A percentile compares a stretch with the other conserved stretches of the same genome.
Evolutionary conservation across 2,329 filamentous ascomycete genomes (phyloP).

Genomic region (Fusarium pseudocircinatum): DNA sequence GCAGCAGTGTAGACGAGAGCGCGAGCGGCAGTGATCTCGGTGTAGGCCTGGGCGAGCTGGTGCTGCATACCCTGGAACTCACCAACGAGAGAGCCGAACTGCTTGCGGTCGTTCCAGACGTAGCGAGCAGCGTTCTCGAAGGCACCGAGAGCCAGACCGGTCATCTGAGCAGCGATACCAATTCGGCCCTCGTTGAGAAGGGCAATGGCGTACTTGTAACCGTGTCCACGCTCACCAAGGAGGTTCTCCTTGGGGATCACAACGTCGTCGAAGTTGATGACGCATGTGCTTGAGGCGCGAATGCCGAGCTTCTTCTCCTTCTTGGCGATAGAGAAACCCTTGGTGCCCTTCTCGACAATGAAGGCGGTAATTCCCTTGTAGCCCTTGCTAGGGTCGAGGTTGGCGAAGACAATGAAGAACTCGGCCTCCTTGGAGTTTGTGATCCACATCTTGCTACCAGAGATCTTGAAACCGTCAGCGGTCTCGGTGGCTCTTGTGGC

Average conservation of each 20-base stretch:
- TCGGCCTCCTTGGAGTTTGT: conserved; percentile 95
- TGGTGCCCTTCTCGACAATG: conserved; percentile 87
- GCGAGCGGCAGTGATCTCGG: conserved; percentile 90
- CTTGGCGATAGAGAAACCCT: conserved; percentile 95
- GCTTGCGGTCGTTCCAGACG: conserved; percentile 97
- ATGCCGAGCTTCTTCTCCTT: conserved; percentile 99
- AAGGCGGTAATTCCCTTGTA: conserved; percentile 99
- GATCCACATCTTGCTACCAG: conserved; percentile 99
- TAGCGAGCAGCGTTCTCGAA: conserved; percentile 95
- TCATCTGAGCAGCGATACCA: conserved; percentile 99
- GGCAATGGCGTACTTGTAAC: conserved; percentile 97
- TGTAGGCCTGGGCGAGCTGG: conserved; percentile 95
- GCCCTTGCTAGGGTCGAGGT: conserved; percentile 88
- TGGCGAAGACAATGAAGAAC: conserved; percentile 98
- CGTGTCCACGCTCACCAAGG: conserved; percentile 86
- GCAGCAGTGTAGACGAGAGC: conserved; percentile 96
- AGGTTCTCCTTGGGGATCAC: conserved; percentile 88
- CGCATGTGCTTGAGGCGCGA: conserved; percentile 93
- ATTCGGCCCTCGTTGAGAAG: conserved; percentile 97
- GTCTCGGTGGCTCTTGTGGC: conserved; percentile 91
- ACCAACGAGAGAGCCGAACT: conserved; percentile 92
- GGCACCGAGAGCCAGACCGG: conserved; percentile 90
- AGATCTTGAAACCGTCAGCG: conserved; percentile 83
- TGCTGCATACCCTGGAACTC: conserved; percentile 99
- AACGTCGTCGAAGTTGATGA: conserved; percentile 97